Evolutionary conservation across 1,284 basidiomycete species (phyloP).

Genomic region (Pyrrhoderma noxium): DNA sequence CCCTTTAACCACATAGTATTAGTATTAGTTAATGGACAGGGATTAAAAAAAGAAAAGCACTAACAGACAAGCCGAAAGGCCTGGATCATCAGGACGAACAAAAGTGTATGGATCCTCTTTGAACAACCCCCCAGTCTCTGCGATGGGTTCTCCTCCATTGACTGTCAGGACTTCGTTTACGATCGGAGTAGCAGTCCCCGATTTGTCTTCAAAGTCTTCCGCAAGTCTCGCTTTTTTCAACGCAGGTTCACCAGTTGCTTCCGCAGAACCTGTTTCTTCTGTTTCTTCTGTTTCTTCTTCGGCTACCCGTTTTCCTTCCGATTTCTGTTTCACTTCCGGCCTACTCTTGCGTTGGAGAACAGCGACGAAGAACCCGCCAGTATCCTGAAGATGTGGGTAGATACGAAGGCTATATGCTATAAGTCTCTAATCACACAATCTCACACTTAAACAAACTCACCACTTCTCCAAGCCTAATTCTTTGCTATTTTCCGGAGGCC

Average conservation of each 20-base stretch:
- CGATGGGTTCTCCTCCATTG: constrained; percentile 24
- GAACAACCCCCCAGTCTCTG: constrained; percentile 45
- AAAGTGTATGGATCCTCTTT: constrained; percentile 91
- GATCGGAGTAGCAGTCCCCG: constrained; percentile 15
- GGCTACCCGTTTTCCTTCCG: constrained; percentile 40
- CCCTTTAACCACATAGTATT: constrained; percentile 31
- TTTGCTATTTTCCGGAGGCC: constrained; percentile 67
- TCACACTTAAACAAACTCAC: constrained; percentile 35
- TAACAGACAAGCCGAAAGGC: constrained; percentile 65
- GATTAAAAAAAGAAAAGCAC: constrained; percentile 22
- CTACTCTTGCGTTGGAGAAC: constrained; percentile 54
- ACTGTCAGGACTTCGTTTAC: constrained; percentile 10
- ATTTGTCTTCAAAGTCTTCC: constrained; percentile 12
- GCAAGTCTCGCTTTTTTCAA: constrained; percentile 43
- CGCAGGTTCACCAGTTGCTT: constrained; percentile 33
- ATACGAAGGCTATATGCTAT: constrained; percentile 60
- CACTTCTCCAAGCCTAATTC: constrained; percentile 61
- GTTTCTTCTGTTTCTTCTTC: constrained; percentile 24
- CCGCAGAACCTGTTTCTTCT: constrained; percentile 9
- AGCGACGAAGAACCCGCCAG: constrained; percentile 96
- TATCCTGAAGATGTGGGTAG: constrained; percentile 94
- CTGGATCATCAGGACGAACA: constrained; percentile 62
- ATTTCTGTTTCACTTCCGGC: neutral
- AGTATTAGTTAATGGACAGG: neutral
- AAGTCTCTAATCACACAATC: neutral